Percentiles rank a stretch among this genome's conserved stretches.
These are phyloP conservation scores for Penicillium rolfsii DNA, from an alignment of 2,329 filamentous ascomycete species.

Conservation along the genomic window DNA sequence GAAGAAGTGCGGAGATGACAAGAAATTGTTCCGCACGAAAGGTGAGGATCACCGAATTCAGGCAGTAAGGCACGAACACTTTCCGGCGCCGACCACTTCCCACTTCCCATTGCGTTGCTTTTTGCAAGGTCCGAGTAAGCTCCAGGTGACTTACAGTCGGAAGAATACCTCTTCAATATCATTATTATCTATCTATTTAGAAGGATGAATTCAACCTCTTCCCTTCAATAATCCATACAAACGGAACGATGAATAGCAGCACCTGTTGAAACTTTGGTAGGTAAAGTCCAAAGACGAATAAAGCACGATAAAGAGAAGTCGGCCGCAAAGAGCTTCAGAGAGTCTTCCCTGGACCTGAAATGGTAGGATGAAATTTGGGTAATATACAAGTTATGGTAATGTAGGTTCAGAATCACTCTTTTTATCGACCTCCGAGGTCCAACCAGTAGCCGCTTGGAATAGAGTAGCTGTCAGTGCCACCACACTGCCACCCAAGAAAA, in stretches of 20 bases:
- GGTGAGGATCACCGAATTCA: conserved; percentile 3
- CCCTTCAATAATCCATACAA: no score
- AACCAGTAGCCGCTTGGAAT: conserved; percentile 63
- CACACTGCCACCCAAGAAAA: conserved; percentile 58
- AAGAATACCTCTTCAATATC: no score
- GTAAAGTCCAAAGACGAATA: no score
- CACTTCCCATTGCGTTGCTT: background rate
- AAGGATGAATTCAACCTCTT: no score
- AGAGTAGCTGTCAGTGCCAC: conserved; percentile 55
- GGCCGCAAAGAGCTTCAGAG: no score
- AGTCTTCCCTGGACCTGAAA: no score
- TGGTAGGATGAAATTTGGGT: background rate
- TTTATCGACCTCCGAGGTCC: conserved; percentile 44
- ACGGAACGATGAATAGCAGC: no score
- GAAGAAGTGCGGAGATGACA: background rate
- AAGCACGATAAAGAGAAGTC: no score
- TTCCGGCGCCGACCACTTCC: background rate
- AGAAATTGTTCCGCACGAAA: background rate
- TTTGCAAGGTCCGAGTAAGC: background rate
- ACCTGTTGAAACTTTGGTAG: no score
- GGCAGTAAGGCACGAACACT: conserved; percentile 21
- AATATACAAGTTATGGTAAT: background rate
- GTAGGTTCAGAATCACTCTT: background rate
- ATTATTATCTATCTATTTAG: no score
- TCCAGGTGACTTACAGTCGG: background rate